Evolutionary conservation across 306 rosid species (phyloP).

Genomic region (Nissolia schottii): DNA sequence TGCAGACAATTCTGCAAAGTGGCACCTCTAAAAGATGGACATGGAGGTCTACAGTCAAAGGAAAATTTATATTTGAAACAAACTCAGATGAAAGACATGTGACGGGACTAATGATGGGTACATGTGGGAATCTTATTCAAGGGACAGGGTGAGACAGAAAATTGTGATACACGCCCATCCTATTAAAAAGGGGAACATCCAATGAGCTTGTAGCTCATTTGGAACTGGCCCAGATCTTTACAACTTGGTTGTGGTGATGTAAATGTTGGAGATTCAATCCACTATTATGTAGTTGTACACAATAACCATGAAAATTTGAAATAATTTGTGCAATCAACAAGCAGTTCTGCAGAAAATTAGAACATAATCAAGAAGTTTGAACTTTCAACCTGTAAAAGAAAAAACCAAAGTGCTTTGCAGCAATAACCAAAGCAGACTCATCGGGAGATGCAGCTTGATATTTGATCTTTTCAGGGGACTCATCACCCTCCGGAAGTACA

Average conservation of each 20-base stretch:
- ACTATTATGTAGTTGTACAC: not conserved
- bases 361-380: constrained; percentile 22
- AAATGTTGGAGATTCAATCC: not conserved
- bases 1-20: not conserved
- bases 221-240: not conserved
- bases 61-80: not conserved
- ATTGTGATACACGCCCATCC: not conserved
- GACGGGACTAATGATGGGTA: not conserved
- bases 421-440: constrained; percentile 63
- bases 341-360: not conserved
- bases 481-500: constrained; percentile 92
- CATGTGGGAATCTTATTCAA: not conserved
- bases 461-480: constrained; percentile 72
- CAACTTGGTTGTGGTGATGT: not conserved
- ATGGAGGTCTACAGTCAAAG: constrained; percentile 12
- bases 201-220: not conserved
- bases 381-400: constrained; percentile 90
- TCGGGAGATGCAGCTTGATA: constrained; percentile 98
- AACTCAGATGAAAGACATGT: not conserved
- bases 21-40: not conserved
- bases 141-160: constrained; percentile 10
- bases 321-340: not conserved
- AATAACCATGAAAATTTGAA: not conserved
- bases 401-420: constrained; percentile 94
- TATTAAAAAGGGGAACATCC: constrained; percentile 4